Evolutionary conservation across 2,329 filamentous ascomycete genomes (phyloP).

Genomic region (Fusarium protoensiforme): DNA sequence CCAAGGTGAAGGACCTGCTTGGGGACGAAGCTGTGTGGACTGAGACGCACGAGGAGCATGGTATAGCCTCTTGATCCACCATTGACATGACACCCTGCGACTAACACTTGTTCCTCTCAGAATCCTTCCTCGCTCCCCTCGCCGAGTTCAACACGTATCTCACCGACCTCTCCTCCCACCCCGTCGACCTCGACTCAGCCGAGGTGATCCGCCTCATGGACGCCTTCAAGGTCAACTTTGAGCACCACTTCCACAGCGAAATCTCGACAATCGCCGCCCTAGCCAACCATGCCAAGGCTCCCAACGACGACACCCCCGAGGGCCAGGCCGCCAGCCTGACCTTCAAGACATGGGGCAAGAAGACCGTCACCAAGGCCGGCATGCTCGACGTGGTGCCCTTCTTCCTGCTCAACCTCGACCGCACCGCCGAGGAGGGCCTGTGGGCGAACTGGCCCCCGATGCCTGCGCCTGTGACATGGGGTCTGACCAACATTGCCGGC

Average conservation of each 20-base stretch:
- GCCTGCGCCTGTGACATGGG: conserved; percentile 69
- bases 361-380: conserved; percentile 70
- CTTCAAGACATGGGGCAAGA: conserved; percentile 72
- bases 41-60: conserved; percentile 65
- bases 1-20: conserved; percentile 63
- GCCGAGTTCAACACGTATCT: conserved; percentile 65
- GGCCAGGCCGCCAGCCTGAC: conserved; percentile 58
- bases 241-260: conserved; percentile 66
- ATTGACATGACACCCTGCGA: neutral
- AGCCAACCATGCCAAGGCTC: conserved; percentile 61
- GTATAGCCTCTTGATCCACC: conserved; percentile 45
- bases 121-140: conserved; percentile 63
- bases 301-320: conserved; percentile 57
- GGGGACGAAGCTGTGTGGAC: conserved; percentile 62
- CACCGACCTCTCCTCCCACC: conserved; percentile 48
- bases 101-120: conserved; percentile 29
- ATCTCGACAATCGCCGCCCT: conserved; percentile 63
- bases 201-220: conserved; percentile 62
- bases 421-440: conserved; percentile 66
- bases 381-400: conserved; percentile 71
- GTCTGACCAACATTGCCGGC: conserved; percentile 67
- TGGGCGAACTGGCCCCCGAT: conserved; percentile 75
- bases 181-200: conserved; percentile 56
- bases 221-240: conserved; percentile 62
- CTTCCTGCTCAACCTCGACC: conserved; percentile 72